Evolutionary conservation across 257 asterid species (phyloP).

Genomic region (Fraxinus excelsior): DNA sequence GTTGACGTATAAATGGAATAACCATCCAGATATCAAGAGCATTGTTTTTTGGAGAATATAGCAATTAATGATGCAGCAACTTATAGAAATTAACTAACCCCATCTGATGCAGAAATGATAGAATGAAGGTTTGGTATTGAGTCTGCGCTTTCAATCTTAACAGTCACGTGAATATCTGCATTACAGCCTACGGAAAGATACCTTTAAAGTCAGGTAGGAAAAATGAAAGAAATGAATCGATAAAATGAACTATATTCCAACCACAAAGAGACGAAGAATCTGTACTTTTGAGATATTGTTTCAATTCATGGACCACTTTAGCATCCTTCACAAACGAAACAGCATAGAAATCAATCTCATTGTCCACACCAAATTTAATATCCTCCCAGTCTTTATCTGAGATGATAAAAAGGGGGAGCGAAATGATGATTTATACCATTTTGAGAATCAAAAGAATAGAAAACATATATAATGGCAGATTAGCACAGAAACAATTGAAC

Average conservation of each 20-base stretch:
- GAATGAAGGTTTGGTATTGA: conserved; percentile 93
- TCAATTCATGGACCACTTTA: conserved; percentile 82
- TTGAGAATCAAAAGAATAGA: conserved; percentile 12
- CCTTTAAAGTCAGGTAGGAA: conserved; percentile 17
- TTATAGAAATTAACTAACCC: conserved; percentile 58
- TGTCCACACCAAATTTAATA: conserved; percentile 95
- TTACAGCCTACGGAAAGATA: conserved; percentile 59
- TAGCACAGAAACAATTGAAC: conserved; percentile 35
- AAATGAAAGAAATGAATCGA: neutral
- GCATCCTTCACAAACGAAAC: conserved; percentile 99
- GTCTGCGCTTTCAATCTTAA: conserved; percentile 97
- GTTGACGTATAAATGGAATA: conserved; percentile 15
- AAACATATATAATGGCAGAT: conserved; percentile 12
- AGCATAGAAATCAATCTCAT: conserved; percentile 93
- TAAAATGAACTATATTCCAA: conserved; percentile 9
- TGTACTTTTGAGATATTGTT: conserved; percentile 79
- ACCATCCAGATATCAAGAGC: neutral
- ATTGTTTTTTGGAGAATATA: neutral
- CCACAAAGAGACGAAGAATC: conserved; percentile 19
- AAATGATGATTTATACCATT: conserved; percentile 6
- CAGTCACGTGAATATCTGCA: conserved; percentile 87
- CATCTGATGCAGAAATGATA: conserved; percentile 89
- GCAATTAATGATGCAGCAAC: neutral
- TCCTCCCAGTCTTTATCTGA: conserved; percentile 98
- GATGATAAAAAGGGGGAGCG: conserved; percentile 18